Base-by-base conservation (phyloP, 2,329 filamentous ascomycete species). In the Claviceps sp. region DNA sequence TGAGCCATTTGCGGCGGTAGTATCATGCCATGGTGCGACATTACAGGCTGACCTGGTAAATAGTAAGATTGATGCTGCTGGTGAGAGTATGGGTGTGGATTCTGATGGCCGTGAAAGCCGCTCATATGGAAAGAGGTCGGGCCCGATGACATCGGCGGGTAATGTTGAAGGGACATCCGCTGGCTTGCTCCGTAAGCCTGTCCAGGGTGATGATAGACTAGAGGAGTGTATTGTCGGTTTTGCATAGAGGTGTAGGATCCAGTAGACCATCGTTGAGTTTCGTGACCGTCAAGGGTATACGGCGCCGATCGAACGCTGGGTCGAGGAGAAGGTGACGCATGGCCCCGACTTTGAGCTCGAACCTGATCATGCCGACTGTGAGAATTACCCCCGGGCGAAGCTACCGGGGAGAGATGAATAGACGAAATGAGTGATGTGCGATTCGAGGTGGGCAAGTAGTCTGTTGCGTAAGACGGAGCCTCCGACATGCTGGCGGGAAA, bases 221-320 rank as follows among this genome's bases (percentile, higher is more conserved):
- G 80, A 2, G 83, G 76, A 36, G 80, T 74, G 26, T 76, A 74
- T 36, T 81, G 73, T 52, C 77, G 71, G 59, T 69, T 78, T 23
- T 72, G 72, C 20, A 71, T 66, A 1, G 80, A 76, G 20, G 76
- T 81, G 54, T 83, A 87, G 3, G 83, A 86, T 14, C 84, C 85
- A 3, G 85, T 88, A 20, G 85, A 88, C 85, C 85, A 89, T 57
- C 85, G 75, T 72, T 88, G 88, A 62, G 75, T 80, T 55, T 83
- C 77, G 45, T 73, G 74, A 50, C 74, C 77, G 45, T 88, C 84
- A 49, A 87, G 74, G 49, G 71, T 82, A 67, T 88, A 88, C 1
- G 85, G 85, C 17, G 80, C 82, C 42, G 83, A 79, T 55, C 85
- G 78, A 62, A 83, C 74, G 51, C 75, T 80, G 36, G 80, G 81